Base-by-base conservation (phyloP, 371 early-diverging fungal genomes). In the Saksenaea oblongispora region DNA sequence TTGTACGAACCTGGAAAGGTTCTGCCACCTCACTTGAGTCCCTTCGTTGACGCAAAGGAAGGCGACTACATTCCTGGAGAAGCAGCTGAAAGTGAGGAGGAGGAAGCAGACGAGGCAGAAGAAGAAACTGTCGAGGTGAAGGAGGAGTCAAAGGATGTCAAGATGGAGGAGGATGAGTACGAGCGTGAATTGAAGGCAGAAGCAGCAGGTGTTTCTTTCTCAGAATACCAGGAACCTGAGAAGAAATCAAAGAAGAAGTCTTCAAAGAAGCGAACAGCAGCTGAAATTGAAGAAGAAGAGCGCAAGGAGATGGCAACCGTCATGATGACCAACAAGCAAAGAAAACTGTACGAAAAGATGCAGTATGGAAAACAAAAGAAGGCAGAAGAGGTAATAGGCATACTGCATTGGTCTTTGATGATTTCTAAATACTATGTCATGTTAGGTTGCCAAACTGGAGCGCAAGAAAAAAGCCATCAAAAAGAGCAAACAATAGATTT, bases 291-390 rank as follows among this genome's bases (percentile, higher is more conserved):
- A 69, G 92, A 90, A 58, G 89, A 86, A 59, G 97, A 98, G 70
- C 79, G 74, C 41, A 88, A 93, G 83, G 91, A 91, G 72, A 83
- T 98, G 80, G 90, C 92, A 56, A 91, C 88, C 62, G 91, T 92
- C 44, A 94, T 98, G 95, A 95, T 98, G 94, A 85, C 87, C 64
- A 94, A 92, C 83, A 95, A 93, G 84, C 91, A 97, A 67, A 84
- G 88, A 72, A 89, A 90, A 71, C 74, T 95, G 65, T 95, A 95
- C 80, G 82, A 84, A 66, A 85, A 87, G 81, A 91, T 93, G 76
- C 82, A 90, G 73, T 82, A 85, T 47, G 85, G 88, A 56, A 88
- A 87, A 62, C 69, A 89, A 63, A 79, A 84, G 72, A 87, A 87
- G 77, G 72, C 73, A 27, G 84, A 82, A 41, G 85, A 85, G 78